Base-by-base conservation (phyloP, 305 asterid species). In the Solanum hybrid region DNA sequence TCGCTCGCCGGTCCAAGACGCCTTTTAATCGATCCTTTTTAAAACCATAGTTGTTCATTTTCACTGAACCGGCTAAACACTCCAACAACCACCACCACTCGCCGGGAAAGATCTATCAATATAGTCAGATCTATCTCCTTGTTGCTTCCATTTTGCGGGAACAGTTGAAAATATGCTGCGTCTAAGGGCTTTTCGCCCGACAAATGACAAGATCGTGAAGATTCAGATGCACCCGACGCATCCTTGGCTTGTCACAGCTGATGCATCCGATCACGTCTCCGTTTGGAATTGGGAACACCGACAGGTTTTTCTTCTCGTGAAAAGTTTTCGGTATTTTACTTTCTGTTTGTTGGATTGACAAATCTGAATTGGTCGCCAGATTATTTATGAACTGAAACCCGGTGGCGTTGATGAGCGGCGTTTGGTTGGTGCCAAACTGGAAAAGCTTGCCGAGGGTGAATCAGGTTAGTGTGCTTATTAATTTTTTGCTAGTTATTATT, bases 221-320 rank as follows among this genome's bases (percentile, higher is more conserved):
- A 98, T 98, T 92, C 98, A 96, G 86, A 94, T 98, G 95, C 99
- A 98, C 94, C 99, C 99, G 9, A 96, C 99, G 38, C 99, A 98
- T 90, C 99, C 99, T 22, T 98, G 99, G 99, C 96, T 98, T 34
- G 99, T 98, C 66, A 98, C 99, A 0, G 94, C 99, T 87, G 99
- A 98, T 92, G 98, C 98, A 22, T 96, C 99, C 81, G 99, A 98
- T 95, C 99, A 98, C 88, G 99, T 98, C 79, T 98, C 99, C 91
- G 99, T 98, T 87, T 98, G 99, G 99, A 98, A 98, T 92, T 98
- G 99, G 99, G 99, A 98, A 38, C 98, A 98, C 91, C 98, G 98
- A 38, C 99, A 96, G 99, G 99, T 96, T 46, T 22, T 29, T 11
- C 38, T 40, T 85, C 82, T 46, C 31, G 7, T 38, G 13, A 27